Conservation (phyloP, 129 eudicot genomes). For the Tagetes erecta region DNA sequence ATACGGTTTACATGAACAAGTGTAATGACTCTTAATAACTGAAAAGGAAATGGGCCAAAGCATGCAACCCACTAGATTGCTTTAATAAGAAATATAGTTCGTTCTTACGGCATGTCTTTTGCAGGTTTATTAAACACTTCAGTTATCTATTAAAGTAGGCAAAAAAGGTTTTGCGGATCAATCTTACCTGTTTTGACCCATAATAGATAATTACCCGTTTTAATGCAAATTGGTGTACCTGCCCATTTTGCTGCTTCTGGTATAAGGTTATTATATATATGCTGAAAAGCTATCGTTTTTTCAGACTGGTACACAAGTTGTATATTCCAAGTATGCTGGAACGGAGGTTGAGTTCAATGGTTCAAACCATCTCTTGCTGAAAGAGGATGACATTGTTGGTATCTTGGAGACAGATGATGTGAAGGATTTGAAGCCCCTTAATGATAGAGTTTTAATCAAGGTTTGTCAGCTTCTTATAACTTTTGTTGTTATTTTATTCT, state of each 20-base stretch:
- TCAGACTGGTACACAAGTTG: constrained; percentile 70
- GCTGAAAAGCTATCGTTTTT: constrained; percentile 6
- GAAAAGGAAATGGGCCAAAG: neutral
- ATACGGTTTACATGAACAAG: neutral
- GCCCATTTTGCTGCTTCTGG: neutral
- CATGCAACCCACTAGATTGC: neutral
- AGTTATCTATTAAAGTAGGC: neutral
- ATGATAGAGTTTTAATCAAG: constrained; percentile 81
- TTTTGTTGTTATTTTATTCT: constrained; percentile 1
- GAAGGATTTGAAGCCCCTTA: constrained; percentile 75
- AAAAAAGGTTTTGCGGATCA: neutral
- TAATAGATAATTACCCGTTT: neutral
- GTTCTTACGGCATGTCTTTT: neutral
- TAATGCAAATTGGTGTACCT: neutral
- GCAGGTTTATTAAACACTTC: neutral
- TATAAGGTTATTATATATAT: neutral
- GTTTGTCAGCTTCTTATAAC: constrained; percentile 29
- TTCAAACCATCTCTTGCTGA: constrained; percentile 60
- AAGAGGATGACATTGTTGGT: constrained; percentile 88
- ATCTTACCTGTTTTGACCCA: neutral
- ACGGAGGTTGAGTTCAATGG: constrained; percentile 81
- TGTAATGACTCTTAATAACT: neutral
- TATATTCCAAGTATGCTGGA: constrained; percentile 88
- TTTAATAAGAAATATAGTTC: neutral
- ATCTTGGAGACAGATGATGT: constrained; percentile 75